Evolutionary conservation across 371 early-diverging fungal genomes (phyloP).

Genomic region (Batrachochytrium dendrobatidis): DNA sequence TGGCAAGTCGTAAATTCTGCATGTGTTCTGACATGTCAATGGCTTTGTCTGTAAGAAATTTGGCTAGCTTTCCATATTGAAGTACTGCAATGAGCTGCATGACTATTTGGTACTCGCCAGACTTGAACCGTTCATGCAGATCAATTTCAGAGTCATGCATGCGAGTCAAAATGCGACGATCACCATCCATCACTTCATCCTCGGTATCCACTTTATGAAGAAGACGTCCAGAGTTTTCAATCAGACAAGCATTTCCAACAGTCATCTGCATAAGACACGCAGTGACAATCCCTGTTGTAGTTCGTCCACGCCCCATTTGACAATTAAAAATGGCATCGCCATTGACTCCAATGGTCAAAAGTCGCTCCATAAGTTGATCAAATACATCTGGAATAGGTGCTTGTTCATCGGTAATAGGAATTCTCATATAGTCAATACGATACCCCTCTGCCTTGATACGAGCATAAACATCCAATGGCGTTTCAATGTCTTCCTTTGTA

Average conservation of each 20-base stretch:
- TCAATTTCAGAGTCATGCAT: neutral
- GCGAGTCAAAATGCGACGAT: neutral
- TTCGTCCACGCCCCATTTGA: conserved; percentile 80
- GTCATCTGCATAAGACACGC: conserved; percentile 46
- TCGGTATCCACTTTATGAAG: neutral
- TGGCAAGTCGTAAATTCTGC: conserved; percentile 64
- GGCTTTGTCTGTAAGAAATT: conserved; percentile 59
- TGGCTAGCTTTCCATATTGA: conserved; percentile 58
- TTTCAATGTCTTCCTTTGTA: conserved; percentile 40
- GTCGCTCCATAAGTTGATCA: conserved; percentile 51
- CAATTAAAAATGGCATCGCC: conserved; percentile 65
- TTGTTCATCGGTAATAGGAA: conserved; percentile 75
- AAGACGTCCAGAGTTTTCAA: conserved; percentile 10
- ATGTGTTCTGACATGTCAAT: conserved; percentile 69
- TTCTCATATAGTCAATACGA: conserved; percentile 55
- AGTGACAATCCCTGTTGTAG: conserved; percentile 68
- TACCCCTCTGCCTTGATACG: conserved; percentile 49
- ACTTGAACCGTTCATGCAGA: conserved; percentile 42
- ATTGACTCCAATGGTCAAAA: conserved; percentile 35
- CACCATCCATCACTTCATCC: neutral
- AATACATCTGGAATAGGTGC: conserved; percentile 73
- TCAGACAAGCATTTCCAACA: conserved; percentile 21
- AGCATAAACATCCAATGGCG: conserved; percentile 53
- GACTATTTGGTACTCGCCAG: conserved; percentile 61
- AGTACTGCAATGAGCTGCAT: conserved; percentile 60